A percentile compares a stretch with the other conserved stretches of the same genome.
Evolutionary conservation across 2,329 filamentous ascomycete species (phyloP).

Genomic region (Pseudogymnoascus sp.): DNA sequence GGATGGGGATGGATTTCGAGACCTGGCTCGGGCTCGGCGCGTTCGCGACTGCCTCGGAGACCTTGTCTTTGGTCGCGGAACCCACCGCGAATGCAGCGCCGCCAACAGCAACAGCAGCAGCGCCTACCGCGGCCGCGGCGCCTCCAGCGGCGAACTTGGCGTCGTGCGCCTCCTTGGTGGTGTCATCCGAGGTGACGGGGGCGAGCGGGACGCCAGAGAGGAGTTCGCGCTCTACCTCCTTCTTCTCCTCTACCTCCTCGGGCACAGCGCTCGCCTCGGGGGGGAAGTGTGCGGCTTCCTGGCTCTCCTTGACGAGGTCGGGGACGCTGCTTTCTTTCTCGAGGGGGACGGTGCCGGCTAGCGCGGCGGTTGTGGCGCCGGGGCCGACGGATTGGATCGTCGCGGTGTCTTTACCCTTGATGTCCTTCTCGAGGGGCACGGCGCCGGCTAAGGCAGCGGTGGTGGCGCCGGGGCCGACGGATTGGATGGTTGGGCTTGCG

Average conservation of each 20-base stretch:
- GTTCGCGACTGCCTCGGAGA: constrained; percentile 25
- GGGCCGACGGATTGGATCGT: constrained; percentile 42
- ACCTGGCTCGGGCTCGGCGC: too few species aligned
- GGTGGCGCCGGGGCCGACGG: constrained; percentile 37
- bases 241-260: constrained; percentile 62
- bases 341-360: constrained; percentile 36
- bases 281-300: constrained; percentile 52
- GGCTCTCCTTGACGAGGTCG: constrained; percentile 61
- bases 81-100: constrained; percentile 36
- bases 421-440: constrained; percentile 31
- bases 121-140: constrained; percentile 33
- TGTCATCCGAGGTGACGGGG: constrained; percentile 48
- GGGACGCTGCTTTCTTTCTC: constrained; percentile 41
- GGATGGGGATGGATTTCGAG: constrained; percentile 36
- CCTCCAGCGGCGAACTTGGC: constrained; percentile 34
- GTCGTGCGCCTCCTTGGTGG: constrained; percentile 35
- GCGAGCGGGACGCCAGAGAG: constrained; percentile 56
- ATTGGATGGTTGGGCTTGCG: constrained; percentile 37
- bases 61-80: constrained; percentile 23
- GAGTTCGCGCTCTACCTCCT: constrained; percentile 60
- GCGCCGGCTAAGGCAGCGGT: constrained; percentile 34
- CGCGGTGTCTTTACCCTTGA: not conserved
- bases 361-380: constrained; percentile 32
- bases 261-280: constrained; percentile 62
- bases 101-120: constrained; percentile 34